Percentiles rank a stretch among this genome's conserved stretches.
These are phyloP conservation scores for Pythium brassicae DNA, from an alignment of 352 stramenopile species.

Conservation along the genomic window DNA sequence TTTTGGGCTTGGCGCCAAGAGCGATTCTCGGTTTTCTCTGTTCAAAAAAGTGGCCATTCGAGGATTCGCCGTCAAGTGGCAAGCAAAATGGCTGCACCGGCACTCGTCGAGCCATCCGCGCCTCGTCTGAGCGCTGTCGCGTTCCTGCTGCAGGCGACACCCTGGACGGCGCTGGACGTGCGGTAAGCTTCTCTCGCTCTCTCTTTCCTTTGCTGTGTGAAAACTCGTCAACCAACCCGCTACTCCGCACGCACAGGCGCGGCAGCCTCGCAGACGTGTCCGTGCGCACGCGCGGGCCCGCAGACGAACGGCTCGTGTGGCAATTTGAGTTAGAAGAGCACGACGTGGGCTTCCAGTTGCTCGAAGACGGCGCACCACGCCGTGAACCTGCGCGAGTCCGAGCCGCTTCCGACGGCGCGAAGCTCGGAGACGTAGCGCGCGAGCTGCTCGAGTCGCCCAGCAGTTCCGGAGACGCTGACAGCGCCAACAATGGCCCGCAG, in stretches of 20 bases:
- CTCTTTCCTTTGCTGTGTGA: not conserved
- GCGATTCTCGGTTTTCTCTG: not conserved
- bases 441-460: not conserved
- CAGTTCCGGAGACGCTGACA: slow-evolving; percentile 3
- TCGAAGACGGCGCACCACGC: slow-evolving; percentile 32
- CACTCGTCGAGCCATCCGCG: not conserved
- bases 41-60: too few relatives aligned
- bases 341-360: slow-evolving; percentile 59
- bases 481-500: slow-evolving; percentile 2
- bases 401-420: slow-evolving; percentile 8
- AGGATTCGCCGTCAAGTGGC: not conserved
- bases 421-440: not conserved
- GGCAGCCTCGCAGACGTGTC: slow-evolving; percentile 45
- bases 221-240: not conserved
- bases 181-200: slow-evolving; percentile 13
- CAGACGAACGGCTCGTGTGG: slow-evolving; percentile 44
- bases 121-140: slow-evolving; percentile 21
- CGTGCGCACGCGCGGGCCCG: slow-evolving; percentile 22
- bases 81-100: not conserved
- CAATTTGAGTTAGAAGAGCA: slow-evolving; percentile 59
- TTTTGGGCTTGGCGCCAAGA: too few relatives aligned
- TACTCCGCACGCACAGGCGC: slow-evolving; percentile 18
- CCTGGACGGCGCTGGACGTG: slow-evolving; percentile 44
- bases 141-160: slow-evolving; percentile 52
- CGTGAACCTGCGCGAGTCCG: slow-evolving; percentile 35